A percentile compares a stretch with the other conserved stretches of the same genome.
These are phyloP conservation scores for Rosellinia necatrix DNA, from an alignment of 2,329 filamentous ascomycete species.

Conservation along the genomic window DNA sequence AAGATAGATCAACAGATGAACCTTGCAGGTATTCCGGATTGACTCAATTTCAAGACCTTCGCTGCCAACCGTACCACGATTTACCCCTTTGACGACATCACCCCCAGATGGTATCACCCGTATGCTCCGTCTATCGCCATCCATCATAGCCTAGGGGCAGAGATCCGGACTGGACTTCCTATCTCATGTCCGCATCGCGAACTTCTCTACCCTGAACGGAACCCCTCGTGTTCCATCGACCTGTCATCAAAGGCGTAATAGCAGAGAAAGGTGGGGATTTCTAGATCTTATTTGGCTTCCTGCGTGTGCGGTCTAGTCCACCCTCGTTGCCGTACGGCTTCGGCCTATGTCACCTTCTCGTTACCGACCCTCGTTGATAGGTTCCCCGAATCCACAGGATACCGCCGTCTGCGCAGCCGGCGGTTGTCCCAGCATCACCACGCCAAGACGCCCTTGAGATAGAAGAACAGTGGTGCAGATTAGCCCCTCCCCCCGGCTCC, in stretches of 20 bases:
- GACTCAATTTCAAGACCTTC: conserved; percentile 17
- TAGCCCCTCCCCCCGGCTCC: conserved; percentile 23
- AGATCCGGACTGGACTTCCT: conserved; percentile 2
- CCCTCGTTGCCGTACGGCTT: conserved; percentile 7
- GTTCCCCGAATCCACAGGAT: conserved; percentile 9
- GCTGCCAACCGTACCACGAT: conserved; percentile 9
- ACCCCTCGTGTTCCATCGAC: conserved; percentile 12
- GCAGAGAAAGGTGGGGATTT: conserved; percentile 16
- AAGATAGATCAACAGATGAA: conserved; percentile 15
- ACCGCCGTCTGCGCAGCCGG: neutral
- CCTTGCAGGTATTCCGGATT: conserved; percentile 15
- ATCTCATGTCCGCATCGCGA: conserved; percentile 16
- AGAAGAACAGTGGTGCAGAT: conserved; percentile 7
- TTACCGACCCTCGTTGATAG: neutral
- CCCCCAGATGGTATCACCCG: conserved; percentile 2
- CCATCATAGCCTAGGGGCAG: conserved; percentile 1
- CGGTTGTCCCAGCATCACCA: neutral
- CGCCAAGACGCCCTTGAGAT: conserved; percentile 13
- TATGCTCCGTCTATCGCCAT: conserved; percentile 14
- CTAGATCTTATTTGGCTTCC: conserved; percentile 17
- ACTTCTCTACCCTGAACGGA: conserved; percentile 3
- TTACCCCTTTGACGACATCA: conserved; percentile 2
- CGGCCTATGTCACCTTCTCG: conserved; percentile 9
- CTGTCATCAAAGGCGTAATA: conserved; percentile 12
- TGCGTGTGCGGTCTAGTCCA: conserved; percentile 22